A percentile compares a stretch with the other conserved stretches of the same genome.
Conservation (phyloP, 2,329 filamentous ascomycete species). For the Stagonosporopsis rhizophila region DNA sequence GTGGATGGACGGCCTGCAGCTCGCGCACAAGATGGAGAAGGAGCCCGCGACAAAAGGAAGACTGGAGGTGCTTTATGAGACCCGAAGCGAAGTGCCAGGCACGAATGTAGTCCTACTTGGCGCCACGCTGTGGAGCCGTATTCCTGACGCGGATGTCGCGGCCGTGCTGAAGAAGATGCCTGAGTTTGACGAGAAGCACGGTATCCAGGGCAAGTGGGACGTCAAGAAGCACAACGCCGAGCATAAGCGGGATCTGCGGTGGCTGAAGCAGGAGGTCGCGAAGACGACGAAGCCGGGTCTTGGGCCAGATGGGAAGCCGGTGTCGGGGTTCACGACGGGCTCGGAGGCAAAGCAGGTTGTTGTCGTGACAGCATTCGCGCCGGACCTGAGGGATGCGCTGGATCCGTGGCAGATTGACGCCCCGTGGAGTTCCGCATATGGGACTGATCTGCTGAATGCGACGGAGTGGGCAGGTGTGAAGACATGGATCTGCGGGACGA, state of each 20-base stretch:
- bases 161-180: slow-evolving; percentile 56
- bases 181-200: slow-evolving; percentile 58
- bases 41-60: slow-evolving; percentile 41
- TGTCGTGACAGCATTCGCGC: slow-evolving; percentile 66
- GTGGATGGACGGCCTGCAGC: slow-evolving; percentile 34
- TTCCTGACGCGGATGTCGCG: slow-evolving; percentile 51
- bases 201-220: slow-evolving; percentile 59
- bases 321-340: neutral
- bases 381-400: slow-evolving; percentile 58
- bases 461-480: slow-evolving; percentile 55
- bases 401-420: slow-evolving; percentile 58
- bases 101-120: slow-evolving; percentile 61
- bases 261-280: slow-evolving; percentile 54
- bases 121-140: slow-evolving; percentile 64
- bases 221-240: slow-evolving; percentile 58
- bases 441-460: slow-evolving; percentile 56
- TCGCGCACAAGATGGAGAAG: slow-evolving; percentile 37
- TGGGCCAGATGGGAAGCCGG: slow-evolving; percentile 6
- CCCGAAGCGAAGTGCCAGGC: slow-evolving; percentile 50
- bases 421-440: slow-evolving; percentile 60
- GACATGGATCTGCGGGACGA: slow-evolving; percentile 57
- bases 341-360: slow-evolving; percentile 46
- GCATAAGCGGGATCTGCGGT: slow-evolving; percentile 58
- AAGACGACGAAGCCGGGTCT: slow-evolving; percentile 4
- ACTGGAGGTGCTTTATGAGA: slow-evolving; percentile 56